A percentile compares a stretch with the other conserved stretches of the same genome.
Evolutionary conservation across 2,329 filamentous ascomycete species (phyloP).

Genomic region (Curvularia spicifera): DNA sequence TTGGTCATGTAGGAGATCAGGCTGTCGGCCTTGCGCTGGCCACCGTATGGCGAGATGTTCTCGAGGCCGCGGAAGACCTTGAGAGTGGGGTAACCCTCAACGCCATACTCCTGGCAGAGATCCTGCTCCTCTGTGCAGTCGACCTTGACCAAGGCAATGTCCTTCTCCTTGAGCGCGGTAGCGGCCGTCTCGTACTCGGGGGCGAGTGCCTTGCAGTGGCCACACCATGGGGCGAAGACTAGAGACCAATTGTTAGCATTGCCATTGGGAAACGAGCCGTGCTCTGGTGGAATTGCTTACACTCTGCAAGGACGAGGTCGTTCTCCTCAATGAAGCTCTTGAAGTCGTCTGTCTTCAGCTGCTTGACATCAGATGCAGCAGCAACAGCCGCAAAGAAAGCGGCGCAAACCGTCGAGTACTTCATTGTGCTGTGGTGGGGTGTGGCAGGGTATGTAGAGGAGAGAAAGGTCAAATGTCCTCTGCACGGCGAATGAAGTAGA

Average conservation of each 20-base stretch:
- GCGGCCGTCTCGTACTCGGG: conserved; percentile 90
- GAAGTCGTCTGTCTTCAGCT: conserved; percentile 87
- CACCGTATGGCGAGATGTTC: conserved; percentile 80
- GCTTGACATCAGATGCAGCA: conserved; percentile 77
- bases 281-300: conserved; percentile 60
- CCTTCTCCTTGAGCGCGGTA: conserved; percentile 83
- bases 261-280: conserved; percentile 2
- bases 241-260: conserved; percentile 46
- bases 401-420: conserved; percentile 49
- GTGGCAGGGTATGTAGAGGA: conserved; percentile 14
- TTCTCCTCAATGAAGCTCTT: conserved; percentile 83
- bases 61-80: conserved; percentile 97
- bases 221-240: conserved; percentile 97
- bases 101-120: conserved; percentile 86
- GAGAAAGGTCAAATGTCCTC: conserved; percentile 21
- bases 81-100: conserved; percentile 97
- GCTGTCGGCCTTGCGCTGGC: conserved; percentile 83
- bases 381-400: conserved; percentile 63
- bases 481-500: conserved; percentile 26
- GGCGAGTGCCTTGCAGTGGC: conserved; percentile 97
- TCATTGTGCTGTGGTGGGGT: conserved; percentile 37
- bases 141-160: conserved; percentile 83
- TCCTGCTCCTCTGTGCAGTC: conserved; percentile 96
- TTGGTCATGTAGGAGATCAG: conserved; percentile 94
- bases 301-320: conserved; percentile 91